Conservation (phyloP, 176 grass and related monocot genomes). For the Microstegium vimineum region DNA sequence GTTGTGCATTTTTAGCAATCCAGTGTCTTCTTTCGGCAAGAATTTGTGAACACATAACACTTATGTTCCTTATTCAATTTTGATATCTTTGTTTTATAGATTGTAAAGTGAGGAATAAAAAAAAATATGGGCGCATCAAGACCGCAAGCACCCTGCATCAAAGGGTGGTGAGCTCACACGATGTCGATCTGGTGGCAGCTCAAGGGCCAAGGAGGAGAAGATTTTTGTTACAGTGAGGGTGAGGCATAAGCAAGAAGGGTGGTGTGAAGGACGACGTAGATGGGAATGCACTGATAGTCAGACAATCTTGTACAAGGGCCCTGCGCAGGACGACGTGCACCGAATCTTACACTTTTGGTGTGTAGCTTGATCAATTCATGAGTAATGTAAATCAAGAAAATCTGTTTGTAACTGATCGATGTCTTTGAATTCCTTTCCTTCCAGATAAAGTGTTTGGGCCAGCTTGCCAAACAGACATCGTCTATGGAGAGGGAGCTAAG, state of each 20-base stretch:
- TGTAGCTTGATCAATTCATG: constrained; percentile 1
- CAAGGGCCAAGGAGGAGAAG: constrained; percentile 85
- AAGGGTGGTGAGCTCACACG: constrained; percentile 67
- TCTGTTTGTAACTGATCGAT: constrained; percentile 16
- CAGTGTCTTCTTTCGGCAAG: background rate
- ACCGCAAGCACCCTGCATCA: constrained; percentile 51
- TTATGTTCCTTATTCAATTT: background rate
- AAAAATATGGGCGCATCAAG: constrained; percentile 46
- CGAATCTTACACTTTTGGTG: constrained; percentile 81
- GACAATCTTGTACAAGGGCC: constrained; percentile 66
- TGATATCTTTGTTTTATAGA: constrained; percentile 3
- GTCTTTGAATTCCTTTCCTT: constrained; percentile 10
- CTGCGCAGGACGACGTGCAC: constrained; percentile 50
- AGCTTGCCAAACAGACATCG: constrained; percentile 42
- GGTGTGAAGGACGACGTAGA: constrained; percentile 48
- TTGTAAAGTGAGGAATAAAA: background rate
- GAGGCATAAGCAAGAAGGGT: constrained; percentile 78
- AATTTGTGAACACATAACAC: background rate
- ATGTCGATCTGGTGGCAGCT: constrained; percentile 67
- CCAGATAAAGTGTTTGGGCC: constrained; percentile 57
- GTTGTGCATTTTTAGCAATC: constrained; percentile 24
- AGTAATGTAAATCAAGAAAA: background rate
- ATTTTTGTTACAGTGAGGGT: constrained; percentile 98
- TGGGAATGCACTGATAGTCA: constrained; percentile 81
- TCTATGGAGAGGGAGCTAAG: constrained; percentile 91